Conservation (phyloP, 108 stramenopile species). For the Pseudonitzschia multiseries region DNA sequence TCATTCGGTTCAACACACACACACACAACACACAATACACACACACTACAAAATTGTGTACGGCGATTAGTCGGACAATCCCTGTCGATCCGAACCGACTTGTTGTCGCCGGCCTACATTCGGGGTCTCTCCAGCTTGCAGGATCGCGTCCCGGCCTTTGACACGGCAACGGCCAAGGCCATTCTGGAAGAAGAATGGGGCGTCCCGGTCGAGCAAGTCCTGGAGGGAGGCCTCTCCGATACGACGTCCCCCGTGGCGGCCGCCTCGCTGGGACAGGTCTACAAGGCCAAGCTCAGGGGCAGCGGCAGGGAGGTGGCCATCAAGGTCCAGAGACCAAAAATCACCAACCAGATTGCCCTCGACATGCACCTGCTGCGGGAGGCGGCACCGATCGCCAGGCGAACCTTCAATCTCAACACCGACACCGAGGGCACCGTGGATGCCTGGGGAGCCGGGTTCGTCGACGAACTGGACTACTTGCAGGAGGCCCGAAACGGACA, state of each 20-base stretch:
- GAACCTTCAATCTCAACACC: conserved; percentile 71
- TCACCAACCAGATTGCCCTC: conserved; percentile 90
- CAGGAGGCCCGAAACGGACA: conserved; percentile 87
- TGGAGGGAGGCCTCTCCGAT: conserved; percentile 63
- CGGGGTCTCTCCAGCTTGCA: conserved; percentile 82
- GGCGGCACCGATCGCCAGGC: conserved; percentile 57
- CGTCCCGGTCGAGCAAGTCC: conserved; percentile 12
- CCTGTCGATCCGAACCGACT: conserved; percentile 90
- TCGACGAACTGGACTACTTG: conserved; percentile 94
- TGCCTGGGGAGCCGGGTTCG: conserved; percentile 92
- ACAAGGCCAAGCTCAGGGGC: conserved; percentile 57
- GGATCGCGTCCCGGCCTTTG: conserved; percentile 89
- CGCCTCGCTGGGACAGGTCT: conserved; percentile 94
- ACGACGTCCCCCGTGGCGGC: conserved; percentile 84
- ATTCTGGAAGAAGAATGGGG: conserved; percentile 93
- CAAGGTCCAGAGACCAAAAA: conserved; percentile 94
- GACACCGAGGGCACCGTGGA: conserved; percentile 87
- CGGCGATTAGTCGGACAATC: conserved; percentile 82
- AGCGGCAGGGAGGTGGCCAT: conserved; percentile 79
- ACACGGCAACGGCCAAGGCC: conserved; percentile 58
- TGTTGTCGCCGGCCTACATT: conserved; percentile 82
- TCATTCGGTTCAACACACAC: too few relatives aligned
- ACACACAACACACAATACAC: too few relatives aligned
- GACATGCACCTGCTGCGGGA: conserved; percentile 94
- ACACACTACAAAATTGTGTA: not conserved